A percentile compares a stretch with the other conserved stretches of the same genome.
Evolutionary conservation across 2,329 filamentous ascomycete species (phyloP).

Genomic region (Orbilia javanica): DNA sequence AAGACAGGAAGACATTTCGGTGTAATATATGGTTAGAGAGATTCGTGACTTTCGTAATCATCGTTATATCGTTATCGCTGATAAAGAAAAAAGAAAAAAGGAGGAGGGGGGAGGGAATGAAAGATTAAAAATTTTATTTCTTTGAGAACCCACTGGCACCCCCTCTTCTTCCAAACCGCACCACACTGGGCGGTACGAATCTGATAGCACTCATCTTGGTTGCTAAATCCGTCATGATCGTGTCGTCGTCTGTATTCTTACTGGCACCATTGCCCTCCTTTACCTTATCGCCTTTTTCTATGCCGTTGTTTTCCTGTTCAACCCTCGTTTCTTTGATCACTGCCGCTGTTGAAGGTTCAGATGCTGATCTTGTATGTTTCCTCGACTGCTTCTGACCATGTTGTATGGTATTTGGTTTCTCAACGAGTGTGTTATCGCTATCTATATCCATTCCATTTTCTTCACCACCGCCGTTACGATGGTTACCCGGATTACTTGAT

Average conservation of each 20-base stretch:
- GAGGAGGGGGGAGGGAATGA: too few species aligned
- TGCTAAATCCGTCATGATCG: constrained; percentile 44
- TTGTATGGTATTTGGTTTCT: background rate
- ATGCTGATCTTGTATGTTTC: constrained; percentile 23
- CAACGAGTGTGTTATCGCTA: background rate
- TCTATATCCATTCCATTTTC: constrained; percentile 30
- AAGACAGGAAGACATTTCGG: too few species aligned
- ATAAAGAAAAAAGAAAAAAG: background rate
- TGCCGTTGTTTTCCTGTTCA: background rate
- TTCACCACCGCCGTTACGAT: too few species aligned
- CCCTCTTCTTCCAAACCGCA: constrained; percentile 42
- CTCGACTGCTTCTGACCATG: background rate
- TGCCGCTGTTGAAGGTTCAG: constrained; percentile 7
- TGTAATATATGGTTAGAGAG: background rate
- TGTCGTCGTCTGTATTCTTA: constrained; percentile 27
- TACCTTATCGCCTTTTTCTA: background rate
- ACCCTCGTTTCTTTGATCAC: background rate
- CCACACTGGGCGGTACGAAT: constrained; percentile 48
- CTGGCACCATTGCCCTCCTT: background rate
- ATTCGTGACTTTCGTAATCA: background rate
- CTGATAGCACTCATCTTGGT: constrained; percentile 44
- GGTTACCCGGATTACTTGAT: too few species aligned
- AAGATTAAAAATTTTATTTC: constrained; percentile 19
- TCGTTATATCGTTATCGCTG: background rate
- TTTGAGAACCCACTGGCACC: constrained; percentile 42